Conservation (phyloP, 1,284 basidiomycete genomes). For the Ceratobasidium theobromae region DNA sequence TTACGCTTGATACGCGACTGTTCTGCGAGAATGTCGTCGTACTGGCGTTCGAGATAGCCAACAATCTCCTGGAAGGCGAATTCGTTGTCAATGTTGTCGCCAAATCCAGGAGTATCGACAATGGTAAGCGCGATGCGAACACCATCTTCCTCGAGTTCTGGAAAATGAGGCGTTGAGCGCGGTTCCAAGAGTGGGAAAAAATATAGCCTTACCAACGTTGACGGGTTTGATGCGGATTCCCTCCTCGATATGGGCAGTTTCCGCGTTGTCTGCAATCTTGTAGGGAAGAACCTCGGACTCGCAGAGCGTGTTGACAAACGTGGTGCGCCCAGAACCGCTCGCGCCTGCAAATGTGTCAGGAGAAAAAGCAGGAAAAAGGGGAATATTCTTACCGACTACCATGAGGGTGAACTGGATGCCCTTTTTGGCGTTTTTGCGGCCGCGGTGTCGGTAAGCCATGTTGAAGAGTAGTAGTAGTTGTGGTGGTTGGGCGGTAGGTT, state of each 20-base stretch:
- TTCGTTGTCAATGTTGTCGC: constrained; percentile 99
- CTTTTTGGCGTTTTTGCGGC: constrained; percentile 92
- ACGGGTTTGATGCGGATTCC: constrained; percentile 95
- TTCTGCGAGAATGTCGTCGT: constrained; percentile 98
- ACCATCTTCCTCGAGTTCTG: constrained; percentile 98
- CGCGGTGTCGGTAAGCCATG: constrained; percentile 74
- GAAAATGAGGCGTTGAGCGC: constrained; percentile 8
- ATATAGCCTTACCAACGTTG: constrained; percentile 81
- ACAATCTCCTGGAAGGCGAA: constrained; percentile 98
- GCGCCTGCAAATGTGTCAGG: constrained; percentile 60
- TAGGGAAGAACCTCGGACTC: constrained; percentile 87
- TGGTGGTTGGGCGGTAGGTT: constrained; percentile 15
- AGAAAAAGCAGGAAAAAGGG: constrained; percentile 17
- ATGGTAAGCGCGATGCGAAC: constrained; percentile 97
- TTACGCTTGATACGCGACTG: constrained; percentile 99
- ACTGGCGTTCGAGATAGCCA: constrained; percentile 96
- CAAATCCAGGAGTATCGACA: constrained; percentile 98
- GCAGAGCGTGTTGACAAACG: constrained; percentile 97
- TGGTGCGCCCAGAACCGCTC: constrained; percentile 94
- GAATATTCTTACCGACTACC: constrained; percentile 77
- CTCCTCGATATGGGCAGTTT: constrained; percentile 91
- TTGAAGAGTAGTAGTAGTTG: background rate
- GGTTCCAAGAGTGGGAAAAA: background rate
- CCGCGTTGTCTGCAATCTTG: constrained; percentile 83
- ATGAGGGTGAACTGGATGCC: constrained; percentile 94